Conservation (phyloP, 2,329 filamentous ascomycete species). For the Aspergillus proliferans region DNA sequence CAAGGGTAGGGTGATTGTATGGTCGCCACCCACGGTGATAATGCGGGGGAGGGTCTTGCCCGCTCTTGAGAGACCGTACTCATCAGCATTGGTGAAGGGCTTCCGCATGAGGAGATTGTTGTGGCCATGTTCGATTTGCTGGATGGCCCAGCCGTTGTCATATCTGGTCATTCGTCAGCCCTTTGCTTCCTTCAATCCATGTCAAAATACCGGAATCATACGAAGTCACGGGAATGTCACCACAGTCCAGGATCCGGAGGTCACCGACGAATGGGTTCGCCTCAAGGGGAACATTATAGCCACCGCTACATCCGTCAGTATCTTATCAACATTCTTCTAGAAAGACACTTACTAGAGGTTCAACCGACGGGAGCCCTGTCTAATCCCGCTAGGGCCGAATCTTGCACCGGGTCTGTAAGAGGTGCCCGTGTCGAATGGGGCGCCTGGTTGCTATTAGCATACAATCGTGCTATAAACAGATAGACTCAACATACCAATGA, state of each 20-base stretch:
- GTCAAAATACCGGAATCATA: conserved; percentile 39
- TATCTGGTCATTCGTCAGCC: conserved; percentile 47
- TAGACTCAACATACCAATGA: conserved; percentile 55
- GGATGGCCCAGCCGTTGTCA: conserved; percentile 73
- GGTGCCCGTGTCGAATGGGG: conserved; percentile 79
- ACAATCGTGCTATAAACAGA: not conserved
- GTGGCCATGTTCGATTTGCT: conserved; percentile 82
- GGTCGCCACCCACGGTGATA: conserved; percentile 60
- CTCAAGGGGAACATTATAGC: conserved; percentile 75
- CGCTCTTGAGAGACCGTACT: conserved; percentile 61
- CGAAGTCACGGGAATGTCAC: conserved; percentile 79
- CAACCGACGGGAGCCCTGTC: conserved; percentile 76
- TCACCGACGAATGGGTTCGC: conserved; percentile 78
- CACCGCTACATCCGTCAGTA: conserved; percentile 59
- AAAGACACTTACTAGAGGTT: conserved; percentile 71
- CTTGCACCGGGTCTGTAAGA: conserved; percentile 78
- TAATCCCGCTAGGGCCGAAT: conserved; percentile 77
- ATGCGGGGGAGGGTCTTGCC: conserved; percentile 72
- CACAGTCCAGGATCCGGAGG: conserved; percentile 74
- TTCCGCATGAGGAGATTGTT: conserved; percentile 65
- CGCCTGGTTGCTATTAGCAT: conserved; percentile 45
- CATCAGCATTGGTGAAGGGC: conserved; percentile 62
- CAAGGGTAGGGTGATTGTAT: conserved; percentile 43
- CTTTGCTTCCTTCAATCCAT: too few relatives aligned
- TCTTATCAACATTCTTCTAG: conserved; percentile 33